A percentile compares a stretch with the other conserved stretches of the same genome.
Evolutionary conservation across 352 stramenopile species (phyloP).

Genomic region (Phytophthora sp.): DNA sequence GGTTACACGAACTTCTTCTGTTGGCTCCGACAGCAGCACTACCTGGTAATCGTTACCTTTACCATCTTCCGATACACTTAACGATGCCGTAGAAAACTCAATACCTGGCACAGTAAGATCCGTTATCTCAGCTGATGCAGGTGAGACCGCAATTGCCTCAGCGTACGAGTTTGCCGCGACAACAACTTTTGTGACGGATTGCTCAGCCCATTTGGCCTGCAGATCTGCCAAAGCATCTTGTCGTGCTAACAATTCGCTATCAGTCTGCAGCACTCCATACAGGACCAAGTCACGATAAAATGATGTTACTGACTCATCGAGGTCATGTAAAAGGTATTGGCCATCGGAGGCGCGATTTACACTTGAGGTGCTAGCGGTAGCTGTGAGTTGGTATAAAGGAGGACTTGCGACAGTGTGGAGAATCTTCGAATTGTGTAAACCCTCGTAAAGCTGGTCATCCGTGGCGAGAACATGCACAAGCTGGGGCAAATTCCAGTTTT

Average conservation of each 20-base stretch:
- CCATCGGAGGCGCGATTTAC: constrained; percentile 14
- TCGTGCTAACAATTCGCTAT: constrained; percentile 1
- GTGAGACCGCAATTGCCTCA: constrained; percentile 9
- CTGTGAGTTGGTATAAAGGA: constrained; percentile 41
- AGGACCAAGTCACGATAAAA: constrained; percentile 43
- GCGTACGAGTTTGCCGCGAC: constrained; percentile 40
- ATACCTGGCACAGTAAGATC: constrained; percentile 65
- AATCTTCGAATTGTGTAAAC: constrained; percentile 38
- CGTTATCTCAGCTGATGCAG: constrained; percentile 37
- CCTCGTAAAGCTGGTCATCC: constrained; percentile 68
- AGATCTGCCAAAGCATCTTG: constrained; percentile 32
- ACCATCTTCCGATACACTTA: constrained; percentile 70
- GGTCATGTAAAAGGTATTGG: constrained; percentile 3
- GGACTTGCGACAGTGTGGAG: constrained; percentile 35
- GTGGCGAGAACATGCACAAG: constrained; percentile 56
- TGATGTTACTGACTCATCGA: constrained; percentile 15
- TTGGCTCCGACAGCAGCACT: constrained; percentile 69
- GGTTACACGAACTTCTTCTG: constrained; percentile 43
- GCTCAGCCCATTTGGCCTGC: constrained; percentile 45
- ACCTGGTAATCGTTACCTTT: constrained; percentile 81
- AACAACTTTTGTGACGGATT: constrained; percentile 28
- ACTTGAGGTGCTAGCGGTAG: constrained; percentile 28
- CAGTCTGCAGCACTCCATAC: constrained; percentile 7
- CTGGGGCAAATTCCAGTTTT: constrained; percentile 48
- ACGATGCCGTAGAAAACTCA: constrained; percentile 68